phyloP scores from a whole-genome alignment of 495 filamentous ascomycete genomes.

The Pseudomonodictys pantanalensis region DNA sequence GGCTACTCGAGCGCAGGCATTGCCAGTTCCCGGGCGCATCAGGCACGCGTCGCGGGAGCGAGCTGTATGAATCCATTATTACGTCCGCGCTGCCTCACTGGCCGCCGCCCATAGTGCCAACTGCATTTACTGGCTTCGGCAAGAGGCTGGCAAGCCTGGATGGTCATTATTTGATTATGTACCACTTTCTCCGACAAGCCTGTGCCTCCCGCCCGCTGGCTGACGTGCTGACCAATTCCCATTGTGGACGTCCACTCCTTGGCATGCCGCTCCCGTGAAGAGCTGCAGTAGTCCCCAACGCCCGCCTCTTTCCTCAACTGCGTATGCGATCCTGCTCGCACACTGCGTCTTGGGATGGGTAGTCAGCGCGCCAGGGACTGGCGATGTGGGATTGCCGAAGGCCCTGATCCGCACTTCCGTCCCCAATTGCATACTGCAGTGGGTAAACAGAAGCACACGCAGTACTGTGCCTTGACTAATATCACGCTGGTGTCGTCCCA shows the following conservation, averaged over 20 bases:
- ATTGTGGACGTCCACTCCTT: background rate
- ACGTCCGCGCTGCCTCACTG: background rate
- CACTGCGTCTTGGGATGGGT: too few species aligned
- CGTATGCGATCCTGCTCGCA: too few species aligned
- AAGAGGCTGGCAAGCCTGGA: conserved; percentile 1
- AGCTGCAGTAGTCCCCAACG: too few species aligned
- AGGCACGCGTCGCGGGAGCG: conserved; percentile 1
- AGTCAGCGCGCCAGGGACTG: too few species aligned
- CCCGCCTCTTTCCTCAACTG: too few species aligned
- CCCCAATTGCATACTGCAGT: too few species aligned
- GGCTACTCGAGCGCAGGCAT: background rate
- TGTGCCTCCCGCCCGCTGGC: background rate
- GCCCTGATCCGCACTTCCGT: too few species aligned
- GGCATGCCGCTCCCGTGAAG: background rate
- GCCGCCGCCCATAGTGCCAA: conserved; percentile 12
- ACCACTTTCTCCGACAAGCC: background rate
- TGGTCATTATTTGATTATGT: background rate
- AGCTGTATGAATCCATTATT: conserved; percentile 12
- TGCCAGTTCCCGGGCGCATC: background rate
- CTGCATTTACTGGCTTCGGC: conserved; percentile 22
- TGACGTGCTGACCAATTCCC: background rate
- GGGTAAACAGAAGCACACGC: too few species aligned
- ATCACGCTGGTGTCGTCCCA: too few species aligned
- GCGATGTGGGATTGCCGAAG: too few species aligned
- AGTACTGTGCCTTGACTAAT: too few species aligned